Percentiles rank a stretch among this genome's conserved stretches.
Conservation (phyloP, 2,329 filamentous ascomycete species). For the Xylaria sp. region DNA sequence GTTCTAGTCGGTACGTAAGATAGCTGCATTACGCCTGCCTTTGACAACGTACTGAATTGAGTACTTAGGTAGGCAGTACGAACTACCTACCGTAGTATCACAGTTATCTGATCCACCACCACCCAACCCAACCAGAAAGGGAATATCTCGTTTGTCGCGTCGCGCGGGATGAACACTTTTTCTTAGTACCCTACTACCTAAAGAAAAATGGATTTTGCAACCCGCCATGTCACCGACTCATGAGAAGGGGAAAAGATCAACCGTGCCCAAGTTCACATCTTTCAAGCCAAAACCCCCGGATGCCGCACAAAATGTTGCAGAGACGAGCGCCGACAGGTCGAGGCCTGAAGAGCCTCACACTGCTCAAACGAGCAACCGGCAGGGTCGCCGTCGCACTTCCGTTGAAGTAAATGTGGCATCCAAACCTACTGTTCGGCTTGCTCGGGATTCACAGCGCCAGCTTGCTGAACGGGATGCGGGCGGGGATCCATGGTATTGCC, state of each 20-base stretch:
- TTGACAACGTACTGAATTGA: not conserved
- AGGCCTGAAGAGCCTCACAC: constrained; percentile 12
- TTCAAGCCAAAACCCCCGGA: constrained; percentile 61
- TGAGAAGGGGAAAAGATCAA: constrained; percentile 43
- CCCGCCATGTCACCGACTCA: constrained; percentile 42
- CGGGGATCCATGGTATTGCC: constrained; percentile 59
- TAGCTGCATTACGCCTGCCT: no score
- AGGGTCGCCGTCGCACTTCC: constrained; percentile 19
- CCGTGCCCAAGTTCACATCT: constrained; percentile 78
- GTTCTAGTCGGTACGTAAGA: not conserved
- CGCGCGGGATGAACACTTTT: constrained; percentile 9
- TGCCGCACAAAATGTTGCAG: constrained; percentile 6
- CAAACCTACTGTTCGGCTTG: constrained; percentile 17
- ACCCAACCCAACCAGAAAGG: not conserved
- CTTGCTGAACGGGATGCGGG: constrained; percentile 27
- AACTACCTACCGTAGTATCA: not conserved
- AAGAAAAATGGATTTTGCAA: constrained; percentile 16
- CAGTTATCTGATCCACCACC: not conserved
- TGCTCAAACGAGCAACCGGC: constrained; percentile 20
- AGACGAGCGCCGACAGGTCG: constrained; percentile 35
- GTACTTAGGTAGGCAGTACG: not conserved
- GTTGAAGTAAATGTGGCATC: constrained; percentile 27
- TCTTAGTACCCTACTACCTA: no score
- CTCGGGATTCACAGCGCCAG: constrained; percentile 34
- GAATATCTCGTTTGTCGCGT: not conserved